A percentile compares a stretch with the other conserved stretches of the same genome.
These are phyloP conservation scores for Xanthoparmelia taractica DNA, from an alignment of 495 filamentous ascomycete species.

Conservation along the genomic window DNA sequence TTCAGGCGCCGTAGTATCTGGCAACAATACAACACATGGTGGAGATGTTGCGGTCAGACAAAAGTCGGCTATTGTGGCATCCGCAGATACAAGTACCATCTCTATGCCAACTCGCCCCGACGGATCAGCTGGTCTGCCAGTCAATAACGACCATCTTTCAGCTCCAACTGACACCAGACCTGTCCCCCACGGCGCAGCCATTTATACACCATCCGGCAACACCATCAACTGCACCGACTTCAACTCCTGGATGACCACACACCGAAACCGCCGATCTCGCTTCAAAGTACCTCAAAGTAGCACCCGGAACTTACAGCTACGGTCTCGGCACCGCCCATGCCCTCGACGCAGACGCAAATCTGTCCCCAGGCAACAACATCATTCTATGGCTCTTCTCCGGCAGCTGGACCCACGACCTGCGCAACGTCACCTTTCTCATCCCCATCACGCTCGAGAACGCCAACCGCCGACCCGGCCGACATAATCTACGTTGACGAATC, in stretches of 20 bases:
- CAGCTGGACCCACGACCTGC: constrained; percentile 16
- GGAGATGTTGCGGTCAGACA: neutral
- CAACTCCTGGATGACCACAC: neutral
- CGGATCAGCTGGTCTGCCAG: neutral
- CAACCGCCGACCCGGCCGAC: neutral
- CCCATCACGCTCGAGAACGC: neutral
- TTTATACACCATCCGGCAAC: neutral
- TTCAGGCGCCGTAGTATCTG: too few species aligned
- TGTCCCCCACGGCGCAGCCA: neutral
- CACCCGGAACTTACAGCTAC: constrained; percentile 6
- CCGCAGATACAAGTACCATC: neutral
- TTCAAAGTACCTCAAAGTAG: constrained; percentile 7
- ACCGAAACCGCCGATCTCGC: neutral
- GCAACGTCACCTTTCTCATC: constrained; percentile 10
- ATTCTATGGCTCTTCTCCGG: constrained; percentile 6
- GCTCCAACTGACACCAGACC: neutral
- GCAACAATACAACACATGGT: neutral
- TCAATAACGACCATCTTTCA: constrained; percentile 4
- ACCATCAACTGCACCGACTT: neutral
- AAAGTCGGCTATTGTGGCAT: too few species aligned
- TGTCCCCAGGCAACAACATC: constrained; percentile 3
- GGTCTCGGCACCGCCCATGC: neutral
- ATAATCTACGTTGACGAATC: constrained; percentile 15
- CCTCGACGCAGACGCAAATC: constrained; percentile 6
- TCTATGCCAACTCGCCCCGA: constrained; percentile 6